Percentiles rank a stretch among this genome's conserved stretches.
phyloP scores from a whole-genome alignment of 2,329 filamentous ascomycete species.

The Penicillium janthinellum region DNA sequence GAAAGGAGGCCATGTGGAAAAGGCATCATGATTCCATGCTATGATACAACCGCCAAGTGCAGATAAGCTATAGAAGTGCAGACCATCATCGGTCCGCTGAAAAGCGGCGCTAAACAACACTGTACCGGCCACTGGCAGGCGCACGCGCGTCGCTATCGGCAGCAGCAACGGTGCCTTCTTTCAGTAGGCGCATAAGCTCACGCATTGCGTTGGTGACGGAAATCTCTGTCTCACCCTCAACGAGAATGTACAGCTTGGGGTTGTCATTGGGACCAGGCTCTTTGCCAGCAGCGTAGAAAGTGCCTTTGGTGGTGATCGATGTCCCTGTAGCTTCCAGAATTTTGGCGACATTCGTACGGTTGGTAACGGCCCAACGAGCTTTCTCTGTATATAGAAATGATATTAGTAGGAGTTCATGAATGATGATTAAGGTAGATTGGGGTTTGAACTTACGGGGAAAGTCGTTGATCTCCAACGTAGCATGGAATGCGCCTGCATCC shows the following conservation, averaged over 20 bases:
- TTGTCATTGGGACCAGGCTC: slow-evolving; percentile 72
- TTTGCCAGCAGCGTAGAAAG: slow-evolving; percentile 81
- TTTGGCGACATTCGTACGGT: slow-evolving; percentile 96
- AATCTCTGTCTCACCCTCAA: slow-evolving; percentile 94
- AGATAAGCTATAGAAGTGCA: slow-evolving; percentile 14
- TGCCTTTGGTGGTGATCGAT: slow-evolving; percentile 96
- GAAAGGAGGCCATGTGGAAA: not conserved
- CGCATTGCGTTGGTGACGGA: slow-evolving; percentile 87
- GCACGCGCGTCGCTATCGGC: slow-evolving; percentile 82
- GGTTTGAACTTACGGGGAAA: slow-evolving; percentile 68
- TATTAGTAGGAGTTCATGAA: slow-evolving; percentile 11
- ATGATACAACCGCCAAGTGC: slow-evolving; percentile 10
- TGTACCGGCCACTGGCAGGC: slow-evolving; percentile 80
- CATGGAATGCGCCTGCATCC: slow-evolving; percentile 94
- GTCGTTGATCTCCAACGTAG: slow-evolving; percentile 97
- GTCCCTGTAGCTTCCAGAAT: slow-evolving; percentile 93
- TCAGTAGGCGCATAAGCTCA: slow-evolving; percentile 83
- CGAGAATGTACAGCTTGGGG: slow-evolving; percentile 96
- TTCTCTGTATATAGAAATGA: slow-evolving; percentile 61
- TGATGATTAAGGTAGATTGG: not conserved
- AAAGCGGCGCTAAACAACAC: slow-evolving; percentile 63
- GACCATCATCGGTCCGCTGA: not conserved
- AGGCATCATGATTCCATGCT: not conserved
- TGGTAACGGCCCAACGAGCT: slow-evolving; percentile 97
- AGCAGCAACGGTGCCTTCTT: slow-evolving; percentile 86